Conservation (phyloP, 176 grass and related monocot species). For the Saccharum spontaneum region DNA sequence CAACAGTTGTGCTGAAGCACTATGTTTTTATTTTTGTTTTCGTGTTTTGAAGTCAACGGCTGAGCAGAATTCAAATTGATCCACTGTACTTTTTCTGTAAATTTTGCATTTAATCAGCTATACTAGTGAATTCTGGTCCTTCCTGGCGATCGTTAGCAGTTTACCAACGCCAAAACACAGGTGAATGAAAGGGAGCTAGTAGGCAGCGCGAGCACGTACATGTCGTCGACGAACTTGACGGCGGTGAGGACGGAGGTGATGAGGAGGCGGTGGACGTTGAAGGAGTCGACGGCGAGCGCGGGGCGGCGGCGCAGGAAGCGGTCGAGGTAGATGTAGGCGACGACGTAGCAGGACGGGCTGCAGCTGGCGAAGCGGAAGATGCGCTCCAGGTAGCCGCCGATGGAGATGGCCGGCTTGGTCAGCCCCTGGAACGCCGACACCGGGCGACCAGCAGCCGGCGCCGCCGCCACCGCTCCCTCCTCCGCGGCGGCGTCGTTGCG, state of each 20-base stretch:
- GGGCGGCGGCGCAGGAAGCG: slow-evolving; percentile 76
- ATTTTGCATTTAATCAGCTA: background rate
- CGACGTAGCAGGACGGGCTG: slow-evolving; percentile 92
- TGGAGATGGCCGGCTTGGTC: slow-evolving; percentile 83
- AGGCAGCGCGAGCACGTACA: slow-evolving; percentile 49
- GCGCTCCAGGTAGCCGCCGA: slow-evolving; percentile 89
- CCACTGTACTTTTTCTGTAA: background rate
- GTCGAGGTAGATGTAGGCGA: slow-evolving; percentile 97
- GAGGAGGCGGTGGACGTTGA: slow-evolving; percentile 96
- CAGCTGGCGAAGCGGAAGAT: slow-evolving; percentile 93
- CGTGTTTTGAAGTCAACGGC: background rate
- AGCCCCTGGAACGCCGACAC: slow-evolving; percentile 82
- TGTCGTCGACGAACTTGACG: slow-evolving; percentile 99
- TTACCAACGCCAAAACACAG: background rate
- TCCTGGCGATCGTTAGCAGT: background rate
- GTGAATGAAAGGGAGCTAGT: background rate
- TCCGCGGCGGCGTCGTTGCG: slow-evolving; percentile 52
- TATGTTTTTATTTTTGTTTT: background rate
- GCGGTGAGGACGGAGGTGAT: slow-evolving; percentile 94
- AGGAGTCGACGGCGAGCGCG: slow-evolving; percentile 75
- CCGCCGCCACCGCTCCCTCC: background rate
- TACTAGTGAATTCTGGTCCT: background rate
- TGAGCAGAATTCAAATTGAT: slow-evolving; percentile 16
- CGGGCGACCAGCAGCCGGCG: background rate
- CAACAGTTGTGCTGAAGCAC: too few species aligned